A percentile compares a stretch with the other conserved stretches of the same genome.
phyloP scores from a whole-genome alignment of 441 rosid genomes.

The Adansonia grandidieri region DNA sequence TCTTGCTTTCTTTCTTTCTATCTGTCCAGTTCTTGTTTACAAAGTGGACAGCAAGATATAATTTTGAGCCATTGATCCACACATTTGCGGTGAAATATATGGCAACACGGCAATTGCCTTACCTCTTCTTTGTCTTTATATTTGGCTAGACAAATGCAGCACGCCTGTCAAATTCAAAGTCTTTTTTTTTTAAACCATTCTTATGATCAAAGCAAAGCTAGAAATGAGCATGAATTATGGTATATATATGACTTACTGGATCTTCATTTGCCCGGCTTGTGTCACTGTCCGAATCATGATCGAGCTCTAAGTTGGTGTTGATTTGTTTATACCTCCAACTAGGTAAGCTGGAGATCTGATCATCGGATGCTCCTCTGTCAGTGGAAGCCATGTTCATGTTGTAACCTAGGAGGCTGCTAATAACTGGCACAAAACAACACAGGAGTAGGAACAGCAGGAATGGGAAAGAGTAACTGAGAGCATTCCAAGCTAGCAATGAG shows the following conservation, averaged over 20 bases:
- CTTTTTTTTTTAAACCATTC: not conserved
- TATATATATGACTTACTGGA: constrained; percentile 52
- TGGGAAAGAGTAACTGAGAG: constrained; percentile 84
- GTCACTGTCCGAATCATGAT: constrained; percentile 36
- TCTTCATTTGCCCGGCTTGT: constrained; percentile 44
- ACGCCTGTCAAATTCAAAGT: constrained; percentile 53
- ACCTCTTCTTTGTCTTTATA: constrained; percentile 90
- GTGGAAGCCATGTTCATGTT: constrained; percentile 84
- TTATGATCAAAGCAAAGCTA: not conserved
- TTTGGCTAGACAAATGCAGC: constrained; percentile 86
- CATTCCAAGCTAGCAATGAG: constrained; percentile 88
- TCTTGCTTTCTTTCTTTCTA: constrained; percentile 33
- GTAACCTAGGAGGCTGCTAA: constrained; percentile 80
- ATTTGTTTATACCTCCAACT: constrained; percentile 73
- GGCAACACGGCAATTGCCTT: constrained; percentile 84
- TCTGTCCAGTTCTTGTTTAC: constrained; percentile 81
- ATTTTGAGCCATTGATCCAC: constrained; percentile 97
- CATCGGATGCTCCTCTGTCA: constrained; percentile 86
- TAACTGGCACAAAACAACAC: constrained; percentile 84
- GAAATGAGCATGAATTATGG: not conserved
- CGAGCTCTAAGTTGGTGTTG: constrained; percentile 35
- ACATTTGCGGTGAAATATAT: constrained; percentile 81
- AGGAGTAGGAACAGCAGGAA: constrained; percentile 83
- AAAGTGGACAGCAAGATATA: constrained; percentile 93
- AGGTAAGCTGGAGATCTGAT: constrained; percentile 75